Base-by-base conservation (phyloP, 768 basidiomycete species). In the Trichaptum fuscoviolaceum region DNA sequence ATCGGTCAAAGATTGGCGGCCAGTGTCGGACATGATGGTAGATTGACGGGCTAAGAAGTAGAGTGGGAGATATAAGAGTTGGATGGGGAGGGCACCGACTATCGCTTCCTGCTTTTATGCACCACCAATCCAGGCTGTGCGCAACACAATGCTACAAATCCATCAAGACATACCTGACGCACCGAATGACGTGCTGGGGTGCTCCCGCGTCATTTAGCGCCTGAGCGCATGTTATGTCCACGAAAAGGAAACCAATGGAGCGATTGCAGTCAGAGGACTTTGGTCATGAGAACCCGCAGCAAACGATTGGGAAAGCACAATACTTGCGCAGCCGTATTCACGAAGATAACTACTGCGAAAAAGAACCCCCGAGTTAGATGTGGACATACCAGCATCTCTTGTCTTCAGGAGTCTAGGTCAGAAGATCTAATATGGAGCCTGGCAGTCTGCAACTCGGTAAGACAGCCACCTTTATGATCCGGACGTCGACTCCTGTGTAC, bases 1-100 rank as follows among this genome's bases (percentile, higher is more conserved):
- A 80, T 87, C 84, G 72, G 84, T 83, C 77, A 85, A 75, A 66
- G 80, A 82, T 80, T 87, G 84, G 70, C 86, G 86, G 66, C 75
- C 80, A 63, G 79, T 75, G 72, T 88, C 85, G 72, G 85, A 83
- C 85, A 86, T 87, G 69, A n/a, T 75, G 64, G 64, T 63, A 23
- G 57, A 67, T 61, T 24, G 59, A 35, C 17, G 57, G 23, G 57
- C 18, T 63, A 30, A 30, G 30, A 2, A 62, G 52, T 63, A 35
- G 15, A 57, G 30, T 63, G 34, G 26, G 63, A 52, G 30, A 61
- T 36, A 20, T 65, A 35, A 59, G 42, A 60, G 8, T 27, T 35
- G 35, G 58, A 35, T 61, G 35, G 63, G 59, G 26, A 35, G 59
- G 2, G 5, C 2, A 6, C 20, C 42, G 12, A 6, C 42, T 4